These are phyloP conservation scores for Coriolopsis trogii DNA, from an alignment of 1,284 basidiomycete genomes.

Conservation along the genomic window DNA sequence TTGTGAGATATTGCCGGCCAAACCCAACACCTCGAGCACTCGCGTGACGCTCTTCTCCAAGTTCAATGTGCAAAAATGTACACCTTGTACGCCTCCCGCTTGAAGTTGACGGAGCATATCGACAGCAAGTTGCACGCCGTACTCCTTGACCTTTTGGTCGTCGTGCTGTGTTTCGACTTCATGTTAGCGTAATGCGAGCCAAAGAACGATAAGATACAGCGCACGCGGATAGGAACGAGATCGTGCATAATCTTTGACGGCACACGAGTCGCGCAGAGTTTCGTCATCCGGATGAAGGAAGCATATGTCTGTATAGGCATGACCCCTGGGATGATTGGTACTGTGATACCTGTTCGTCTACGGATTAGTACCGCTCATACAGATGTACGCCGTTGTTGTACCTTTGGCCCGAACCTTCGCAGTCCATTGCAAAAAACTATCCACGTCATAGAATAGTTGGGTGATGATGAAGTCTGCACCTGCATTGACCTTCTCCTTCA, in stretches of 20 bases:
- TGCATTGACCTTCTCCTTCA: constrained; percentile 92
- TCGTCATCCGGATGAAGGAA: constrained; percentile 90
- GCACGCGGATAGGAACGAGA: constrained; percentile 80
- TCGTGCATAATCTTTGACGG: constrained; percentile 72
- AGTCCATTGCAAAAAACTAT: constrained; percentile 83
- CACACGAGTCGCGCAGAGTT: constrained; percentile 84
- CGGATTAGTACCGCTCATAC: constrained; percentile 11
- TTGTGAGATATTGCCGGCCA: constrained; percentile 52
- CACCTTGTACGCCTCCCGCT: constrained; percentile 68
- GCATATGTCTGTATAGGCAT: constrained; percentile 99
- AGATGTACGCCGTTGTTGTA: constrained; percentile 29
- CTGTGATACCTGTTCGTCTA: constrained; percentile 70
- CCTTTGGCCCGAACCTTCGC: constrained; percentile 73
- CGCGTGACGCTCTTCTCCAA: constrained; percentile 94
- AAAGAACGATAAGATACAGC: constrained; percentile 24
- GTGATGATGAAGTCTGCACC: constrained; percentile 97
- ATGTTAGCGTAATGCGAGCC: not conserved
- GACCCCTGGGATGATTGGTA: constrained; percentile 93
- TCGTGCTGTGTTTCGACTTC: constrained; percentile 63
- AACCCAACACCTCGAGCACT: constrained; percentile 82
- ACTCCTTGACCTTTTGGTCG: constrained; percentile 90
- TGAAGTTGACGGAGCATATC: constrained; percentile 70
- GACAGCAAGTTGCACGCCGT: constrained; percentile 80
- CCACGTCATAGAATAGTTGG: constrained; percentile 96
- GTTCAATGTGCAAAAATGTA: constrained; percentile 97